Conservation (phyloP, 176 grass and related monocot genomes). For the Triticum turgidum region DNA sequence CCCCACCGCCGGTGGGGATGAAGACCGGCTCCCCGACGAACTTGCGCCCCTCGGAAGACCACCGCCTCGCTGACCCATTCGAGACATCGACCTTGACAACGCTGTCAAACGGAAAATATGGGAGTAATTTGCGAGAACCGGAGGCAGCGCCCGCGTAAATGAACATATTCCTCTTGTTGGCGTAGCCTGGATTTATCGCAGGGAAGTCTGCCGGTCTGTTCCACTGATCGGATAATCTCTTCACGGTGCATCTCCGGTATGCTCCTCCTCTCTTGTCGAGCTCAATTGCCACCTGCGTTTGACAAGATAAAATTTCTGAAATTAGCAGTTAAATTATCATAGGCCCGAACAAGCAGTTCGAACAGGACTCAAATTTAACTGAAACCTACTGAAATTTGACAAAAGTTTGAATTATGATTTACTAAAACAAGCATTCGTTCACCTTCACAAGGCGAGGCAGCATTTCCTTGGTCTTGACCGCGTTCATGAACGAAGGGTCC, state of each 20-base stretch:
- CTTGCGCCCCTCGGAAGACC: conserved; percentile 47
- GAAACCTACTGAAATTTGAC: not conserved
- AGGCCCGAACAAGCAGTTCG: not conserved
- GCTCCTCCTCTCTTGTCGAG: conserved; percentile 60
- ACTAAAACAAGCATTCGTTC: not conserved
- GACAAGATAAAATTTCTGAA: not conserved
- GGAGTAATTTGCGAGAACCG: conserved; percentile 63
- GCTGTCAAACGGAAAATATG: conserved; percentile 78
- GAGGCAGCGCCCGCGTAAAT: conserved; percentile 57
- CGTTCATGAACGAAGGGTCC: conserved; percentile 91
- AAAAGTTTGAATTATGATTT: not conserved
- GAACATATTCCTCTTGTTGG: conserved; percentile 56
- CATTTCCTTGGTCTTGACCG: conserved; percentile 36
- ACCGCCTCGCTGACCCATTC: conserved; percentile 37
- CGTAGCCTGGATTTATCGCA: conserved; percentile 60
- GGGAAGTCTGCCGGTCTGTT: conserved; percentile 70
- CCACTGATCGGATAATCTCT: conserved; percentile 54
- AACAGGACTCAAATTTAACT: not conserved
- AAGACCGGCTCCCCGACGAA: conserved; percentile 89
- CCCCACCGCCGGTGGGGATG: conserved; percentile 39
- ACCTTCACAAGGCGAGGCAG: conserved; percentile 81
- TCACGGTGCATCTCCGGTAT: conserved; percentile 41
- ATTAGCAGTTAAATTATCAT: not conserved
- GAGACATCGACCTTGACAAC: conserved; percentile 58
- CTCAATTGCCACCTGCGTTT: conserved; percentile 57